Percentiles rank a stretch among this genome's conserved stretches.
phyloP scores from a whole-genome alignment of 2,329 filamentous ascomycete genomes.

The Fusarium avenaceum region DNA sequence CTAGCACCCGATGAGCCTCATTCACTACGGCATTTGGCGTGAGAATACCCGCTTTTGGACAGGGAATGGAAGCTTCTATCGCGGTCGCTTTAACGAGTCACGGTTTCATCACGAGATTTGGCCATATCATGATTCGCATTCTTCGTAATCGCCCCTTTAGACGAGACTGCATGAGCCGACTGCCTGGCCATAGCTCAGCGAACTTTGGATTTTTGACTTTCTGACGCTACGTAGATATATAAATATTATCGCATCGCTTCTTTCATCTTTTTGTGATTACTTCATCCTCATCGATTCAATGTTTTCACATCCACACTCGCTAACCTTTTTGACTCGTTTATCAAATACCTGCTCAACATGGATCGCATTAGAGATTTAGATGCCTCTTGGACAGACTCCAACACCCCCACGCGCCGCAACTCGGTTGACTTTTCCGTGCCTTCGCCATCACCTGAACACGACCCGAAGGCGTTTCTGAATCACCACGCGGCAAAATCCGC shows the following conservation, averaged over 20 bases:
- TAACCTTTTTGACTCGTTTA: background rate
- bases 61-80: conserved; percentile 28
- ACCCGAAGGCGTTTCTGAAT: conserved; percentile 27
- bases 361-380: conserved; percentile 42
- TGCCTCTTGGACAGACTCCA: conserved; percentile 44
- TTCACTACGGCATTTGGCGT: conserved; percentile 39
- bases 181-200: background rate
- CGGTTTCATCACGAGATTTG: conserved; percentile 44
- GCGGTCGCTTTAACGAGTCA: conserved; percentile 24
- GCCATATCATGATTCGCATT: conserved; percentile 35
- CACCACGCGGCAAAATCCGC: conserved; percentile 14
- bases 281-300: conserved; percentile 9
- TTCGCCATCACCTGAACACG: conserved; percentile 23
- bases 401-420: conserved; percentile 46
- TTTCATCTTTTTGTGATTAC: background rate
- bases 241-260: background rate
- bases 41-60: conserved; percentile 33
- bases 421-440: conserved; percentile 29
- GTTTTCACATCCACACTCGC: conserved; percentile 19
- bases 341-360: conserved; percentile 24
- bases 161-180: conserved; percentile 30
- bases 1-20: conserved; percentile 39
- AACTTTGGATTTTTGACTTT: background rate
- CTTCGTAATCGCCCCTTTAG: conserved; percentile 40
- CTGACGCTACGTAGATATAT: background rate